Evolutionary conservation across 2,329 filamentous ascomycete genomes (phyloP).

Genomic region (Phialocephala subalpina): DNA sequence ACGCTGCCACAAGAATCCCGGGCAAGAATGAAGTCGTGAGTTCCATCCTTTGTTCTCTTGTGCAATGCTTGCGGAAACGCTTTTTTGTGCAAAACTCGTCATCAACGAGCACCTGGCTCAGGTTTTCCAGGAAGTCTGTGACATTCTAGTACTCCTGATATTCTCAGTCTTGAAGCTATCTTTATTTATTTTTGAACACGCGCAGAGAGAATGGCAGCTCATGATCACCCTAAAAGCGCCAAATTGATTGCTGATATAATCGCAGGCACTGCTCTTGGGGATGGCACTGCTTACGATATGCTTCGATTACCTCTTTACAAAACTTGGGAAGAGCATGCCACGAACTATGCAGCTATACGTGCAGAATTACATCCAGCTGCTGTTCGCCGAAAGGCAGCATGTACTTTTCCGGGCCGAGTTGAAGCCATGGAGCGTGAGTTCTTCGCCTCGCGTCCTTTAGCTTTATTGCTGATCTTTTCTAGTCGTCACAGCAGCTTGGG

Average conservation of each 20-base stretch:
- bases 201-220: neutral
- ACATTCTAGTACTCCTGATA: neutral
- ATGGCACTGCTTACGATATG: neutral
- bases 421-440: neutral
- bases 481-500: neutral
- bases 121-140: neutral
- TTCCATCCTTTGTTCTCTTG: neutral
- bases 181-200: neutral
- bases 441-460: neutral
- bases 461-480: neutral
- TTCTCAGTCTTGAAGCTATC: neutral
- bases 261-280: neutral
- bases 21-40: neutral
- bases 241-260: conserved; percentile 3
- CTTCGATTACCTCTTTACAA: neutral
- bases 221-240: neutral
- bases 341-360: neutral
- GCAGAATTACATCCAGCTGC: neutral
- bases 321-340: neutral
- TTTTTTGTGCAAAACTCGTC: neutral
- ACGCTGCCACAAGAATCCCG: neutral
- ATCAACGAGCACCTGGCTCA: neutral
- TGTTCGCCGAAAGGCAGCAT: neutral
- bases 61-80: neutral
- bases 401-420: neutral